These are phyloP conservation scores for Phaeophleospora eucalypticola DNA, from an alignment of 2,329 filamentous ascomycete species.

Conservation along the genomic window DNA sequence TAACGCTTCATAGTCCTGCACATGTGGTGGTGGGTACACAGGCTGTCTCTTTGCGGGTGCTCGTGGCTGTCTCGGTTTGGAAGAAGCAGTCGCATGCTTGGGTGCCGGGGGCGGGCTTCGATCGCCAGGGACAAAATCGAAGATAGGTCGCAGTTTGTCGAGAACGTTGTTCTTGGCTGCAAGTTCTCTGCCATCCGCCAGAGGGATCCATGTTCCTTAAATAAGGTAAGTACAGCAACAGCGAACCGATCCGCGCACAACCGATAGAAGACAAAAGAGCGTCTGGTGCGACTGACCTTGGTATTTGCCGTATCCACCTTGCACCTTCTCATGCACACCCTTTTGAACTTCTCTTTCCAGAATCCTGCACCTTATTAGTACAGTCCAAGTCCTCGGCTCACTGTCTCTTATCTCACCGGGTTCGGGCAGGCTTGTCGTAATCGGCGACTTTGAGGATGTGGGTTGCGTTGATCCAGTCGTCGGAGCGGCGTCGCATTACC, in stretches of 20 bases:
- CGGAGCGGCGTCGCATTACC: constrained; percentile 90
- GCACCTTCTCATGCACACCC: constrained; percentile 93
- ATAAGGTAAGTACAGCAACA: background rate
- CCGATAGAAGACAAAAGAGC: no score
- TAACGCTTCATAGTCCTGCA: constrained; percentile 27
- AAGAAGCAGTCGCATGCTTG: constrained; percentile 70
- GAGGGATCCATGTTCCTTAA: constrained; percentile 89
- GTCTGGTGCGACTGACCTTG: constrained; percentile 74
- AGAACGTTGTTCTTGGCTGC: constrained; percentile 84
- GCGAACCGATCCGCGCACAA: no score
- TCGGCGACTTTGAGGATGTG: constrained; percentile 96
- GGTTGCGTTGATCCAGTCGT: constrained; percentile 99
- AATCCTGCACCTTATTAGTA: constrained; percentile 46
- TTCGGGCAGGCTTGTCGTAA: constrained; percentile 94
- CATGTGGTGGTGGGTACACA: constrained; percentile 54
- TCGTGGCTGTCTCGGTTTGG: constrained; percentile 75
- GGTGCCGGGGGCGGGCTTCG: constrained; percentile 89
- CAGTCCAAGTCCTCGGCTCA: no score
- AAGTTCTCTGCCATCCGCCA: constrained; percentile 73
- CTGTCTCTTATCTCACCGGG: no score
- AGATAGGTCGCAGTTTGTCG: constrained; percentile 78
- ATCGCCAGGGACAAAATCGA: constrained; percentile 81
- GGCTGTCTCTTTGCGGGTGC: constrained; percentile 20
- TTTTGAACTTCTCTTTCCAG: constrained; percentile 96
- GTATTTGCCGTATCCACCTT: constrained; percentile 97